Conservation (phyloP, 768 basidiomycete species). For the Termitomyces sp. region DNA sequence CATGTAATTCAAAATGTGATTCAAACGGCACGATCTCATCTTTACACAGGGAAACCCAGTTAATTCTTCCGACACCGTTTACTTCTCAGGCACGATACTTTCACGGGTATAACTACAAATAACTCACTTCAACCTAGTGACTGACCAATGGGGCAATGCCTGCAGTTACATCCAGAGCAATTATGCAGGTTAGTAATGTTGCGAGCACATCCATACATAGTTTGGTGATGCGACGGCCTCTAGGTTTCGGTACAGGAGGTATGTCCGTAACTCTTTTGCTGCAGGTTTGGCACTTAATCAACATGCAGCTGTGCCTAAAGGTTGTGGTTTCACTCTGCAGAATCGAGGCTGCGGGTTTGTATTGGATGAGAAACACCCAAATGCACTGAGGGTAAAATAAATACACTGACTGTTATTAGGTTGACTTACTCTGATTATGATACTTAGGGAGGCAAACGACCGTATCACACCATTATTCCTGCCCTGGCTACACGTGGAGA, state of each 20-base stretch:
- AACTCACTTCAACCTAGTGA: slow-evolving; percentile 39
- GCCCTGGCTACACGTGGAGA: slow-evolving; percentile 73
- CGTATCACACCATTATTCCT: slow-evolving; percentile 92
- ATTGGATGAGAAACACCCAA: slow-evolving; percentile 77
- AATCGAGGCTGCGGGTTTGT: slow-evolving; percentile 88
- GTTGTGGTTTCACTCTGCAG: slow-evolving; percentile 95
- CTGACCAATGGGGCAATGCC: slow-evolving; percentile 85
- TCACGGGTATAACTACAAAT: background rate
- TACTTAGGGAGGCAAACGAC: slow-evolving; percentile 69
- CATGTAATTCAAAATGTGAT: slow-evolving; percentile 40
- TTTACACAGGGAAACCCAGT: slow-evolving; percentile 65
- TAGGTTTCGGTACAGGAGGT: slow-evolving; percentile 90
- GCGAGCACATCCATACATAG: slow-evolving; percentile 10
- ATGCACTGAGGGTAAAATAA: slow-evolving; percentile 59
- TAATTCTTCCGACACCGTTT: slow-evolving; percentile 89
- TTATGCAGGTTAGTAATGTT: slow-evolving; percentile 51
- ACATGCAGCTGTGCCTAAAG: slow-evolving; percentile 74
- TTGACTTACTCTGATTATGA: background rate
- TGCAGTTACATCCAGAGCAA: slow-evolving; percentile 90
- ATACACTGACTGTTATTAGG: background rate
- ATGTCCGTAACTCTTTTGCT: background rate
- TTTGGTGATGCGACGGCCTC: background rate
- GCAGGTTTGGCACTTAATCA: background rate
- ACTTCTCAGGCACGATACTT: slow-evolving; percentile 65
- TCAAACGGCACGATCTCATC: slow-evolving; percentile 3